These are phyloP conservation scores for Penicillium paradoxum DNA, from an alignment of 495 filamentous ascomycete genomes.

Conservation along the genomic window DNA sequence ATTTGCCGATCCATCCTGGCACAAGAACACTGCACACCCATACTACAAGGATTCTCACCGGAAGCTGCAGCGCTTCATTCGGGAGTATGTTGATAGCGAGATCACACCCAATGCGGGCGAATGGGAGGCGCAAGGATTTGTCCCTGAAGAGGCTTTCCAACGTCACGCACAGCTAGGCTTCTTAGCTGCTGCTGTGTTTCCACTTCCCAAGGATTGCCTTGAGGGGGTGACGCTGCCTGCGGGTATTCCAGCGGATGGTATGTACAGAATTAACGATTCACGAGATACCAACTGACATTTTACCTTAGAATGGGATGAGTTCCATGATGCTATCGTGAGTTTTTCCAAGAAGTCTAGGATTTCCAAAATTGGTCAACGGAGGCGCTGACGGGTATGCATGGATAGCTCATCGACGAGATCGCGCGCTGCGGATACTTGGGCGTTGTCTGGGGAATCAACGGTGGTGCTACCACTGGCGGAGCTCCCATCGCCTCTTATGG, in stretches of 20 bases:
- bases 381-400: background rate
- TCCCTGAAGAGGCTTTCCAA: conserved; percentile 12
- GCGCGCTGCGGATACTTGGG: conserved; percentile 13
- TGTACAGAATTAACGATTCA: background rate
- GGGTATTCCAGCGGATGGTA: conserved; percentile 12
- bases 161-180: conserved; percentile 12
- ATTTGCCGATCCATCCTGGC: conserved; percentile 14
- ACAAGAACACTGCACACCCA: conserved; percentile 29
- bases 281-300: background rate
- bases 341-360: background rate
- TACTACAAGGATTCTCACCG: conserved; percentile 67
- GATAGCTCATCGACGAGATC: conserved; percentile 16
- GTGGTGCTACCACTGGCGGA: conserved; percentile 13
- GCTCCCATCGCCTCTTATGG: conserved; percentile 12
- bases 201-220: conserved; percentile 10
- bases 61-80: conserved; percentile 56
- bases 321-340: conserved; percentile 14
- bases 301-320: conserved; percentile 12
- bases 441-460: conserved; percentile 15
- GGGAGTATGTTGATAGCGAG: conserved; percentile 58
- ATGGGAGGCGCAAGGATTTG: conserved; percentile 43
- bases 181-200: conserved; percentile 13
- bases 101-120: conserved; percentile 61
- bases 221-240: conserved; percentile 10
- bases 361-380: background rate